phyloP scores from a whole-genome alignment of 306 rosid genomes.

The Ammopiptanthus mongolicus region DNA sequence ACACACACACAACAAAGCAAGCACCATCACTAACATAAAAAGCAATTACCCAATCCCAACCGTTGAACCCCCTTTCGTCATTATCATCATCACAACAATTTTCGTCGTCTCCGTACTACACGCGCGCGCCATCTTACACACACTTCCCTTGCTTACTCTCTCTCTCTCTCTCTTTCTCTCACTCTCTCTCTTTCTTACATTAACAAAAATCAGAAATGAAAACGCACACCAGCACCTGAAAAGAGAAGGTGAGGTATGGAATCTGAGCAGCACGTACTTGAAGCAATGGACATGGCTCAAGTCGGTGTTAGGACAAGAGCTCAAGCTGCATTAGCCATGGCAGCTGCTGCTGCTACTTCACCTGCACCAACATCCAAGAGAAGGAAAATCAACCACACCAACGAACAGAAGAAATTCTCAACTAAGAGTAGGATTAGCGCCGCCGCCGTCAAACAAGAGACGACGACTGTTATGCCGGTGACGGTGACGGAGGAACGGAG shows the following conservation, averaged over 20 bases:
- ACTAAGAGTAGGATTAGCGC: conserved; percentile 14
- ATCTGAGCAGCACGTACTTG: conserved; percentile 33
- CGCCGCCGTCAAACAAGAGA: neutral
- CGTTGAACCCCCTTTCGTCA: conserved; percentile 32
- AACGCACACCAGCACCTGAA: conserved; percentile 16
- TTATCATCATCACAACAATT: conserved; percentile 32
- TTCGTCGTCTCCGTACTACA: conserved; percentile 34
- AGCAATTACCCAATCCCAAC: conserved; percentile 44
- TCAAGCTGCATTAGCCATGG: conserved; percentile 45
- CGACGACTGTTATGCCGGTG: neutral
- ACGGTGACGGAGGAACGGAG: conserved; percentile 22
- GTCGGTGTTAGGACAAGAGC: conserved; percentile 56
- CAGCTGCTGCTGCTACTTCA: neutral
- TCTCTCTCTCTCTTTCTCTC: too few species aligned
- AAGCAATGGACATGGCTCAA: conserved; percentile 51
- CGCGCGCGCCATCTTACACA: conserved; percentile 28
- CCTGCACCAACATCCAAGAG: conserved; percentile 25
- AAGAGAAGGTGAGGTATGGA: conserved; percentile 28
- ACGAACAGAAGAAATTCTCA: conserved; percentile 25
- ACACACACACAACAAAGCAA: neutral
- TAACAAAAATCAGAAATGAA: conserved; percentile 16
- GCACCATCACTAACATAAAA: conserved; percentile 35
- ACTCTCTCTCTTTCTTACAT: conserved; percentile 29
- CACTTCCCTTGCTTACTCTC: neutral
- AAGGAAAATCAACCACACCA: conserved; percentile 32